phyloP scores from a whole-genome alignment of 768 basidiomycete genomes.

The Mycena albidolilacea region DNA sequence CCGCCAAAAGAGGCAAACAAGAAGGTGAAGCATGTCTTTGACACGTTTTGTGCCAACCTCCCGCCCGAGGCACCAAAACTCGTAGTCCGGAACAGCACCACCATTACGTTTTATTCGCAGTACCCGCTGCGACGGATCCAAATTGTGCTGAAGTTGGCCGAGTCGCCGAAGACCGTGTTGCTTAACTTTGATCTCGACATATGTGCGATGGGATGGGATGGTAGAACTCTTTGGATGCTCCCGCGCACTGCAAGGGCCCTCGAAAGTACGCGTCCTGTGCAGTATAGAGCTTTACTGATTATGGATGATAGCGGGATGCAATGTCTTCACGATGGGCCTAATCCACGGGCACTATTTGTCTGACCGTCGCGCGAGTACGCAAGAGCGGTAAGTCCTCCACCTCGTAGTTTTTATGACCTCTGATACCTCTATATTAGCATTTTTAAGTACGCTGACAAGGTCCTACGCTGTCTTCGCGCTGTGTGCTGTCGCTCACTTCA shows the following conservation, averaged over 20 bases:
- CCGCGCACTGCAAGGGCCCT: slow-evolving; percentile 31
- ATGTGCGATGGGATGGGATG: slow-evolving; percentile 35
- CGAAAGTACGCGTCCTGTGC: slow-evolving; percentile 26
- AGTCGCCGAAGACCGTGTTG: slow-evolving; percentile 18
- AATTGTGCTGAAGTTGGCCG: slow-evolving; percentile 20
- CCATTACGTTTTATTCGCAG: slow-evolving; percentile 29
- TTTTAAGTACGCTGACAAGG: slow-evolving; percentile 34
- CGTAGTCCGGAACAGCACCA: slow-evolving; percentile 17
- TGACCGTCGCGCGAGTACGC: slow-evolving; percentile 14
- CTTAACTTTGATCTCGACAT: slow-evolving; percentile 32
- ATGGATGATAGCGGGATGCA: slow-evolving; percentile 19
- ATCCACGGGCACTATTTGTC: slow-evolving; percentile 24
- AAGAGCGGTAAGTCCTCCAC: slow-evolving; percentile 5
- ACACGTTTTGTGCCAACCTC: slow-evolving; percentile 13
- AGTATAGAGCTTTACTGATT: not conserved
- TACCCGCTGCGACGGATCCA: slow-evolving; percentile 10
- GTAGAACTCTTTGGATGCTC: slow-evolving; percentile 22
- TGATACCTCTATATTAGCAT: slow-evolving; percentile 7
- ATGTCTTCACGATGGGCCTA: slow-evolving; percentile 22
- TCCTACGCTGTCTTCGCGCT: not conserved
- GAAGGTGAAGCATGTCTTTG: not conserved
- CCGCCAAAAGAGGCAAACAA: too few species aligned
- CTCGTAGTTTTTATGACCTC: not conserved
- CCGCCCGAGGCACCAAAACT: slow-evolving; percentile 7
- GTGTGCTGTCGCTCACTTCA: not conserved